phyloP scores from a whole-genome alignment of 2,329 filamentous ascomycete species.

The Dothideomycetes sp. region DNA sequence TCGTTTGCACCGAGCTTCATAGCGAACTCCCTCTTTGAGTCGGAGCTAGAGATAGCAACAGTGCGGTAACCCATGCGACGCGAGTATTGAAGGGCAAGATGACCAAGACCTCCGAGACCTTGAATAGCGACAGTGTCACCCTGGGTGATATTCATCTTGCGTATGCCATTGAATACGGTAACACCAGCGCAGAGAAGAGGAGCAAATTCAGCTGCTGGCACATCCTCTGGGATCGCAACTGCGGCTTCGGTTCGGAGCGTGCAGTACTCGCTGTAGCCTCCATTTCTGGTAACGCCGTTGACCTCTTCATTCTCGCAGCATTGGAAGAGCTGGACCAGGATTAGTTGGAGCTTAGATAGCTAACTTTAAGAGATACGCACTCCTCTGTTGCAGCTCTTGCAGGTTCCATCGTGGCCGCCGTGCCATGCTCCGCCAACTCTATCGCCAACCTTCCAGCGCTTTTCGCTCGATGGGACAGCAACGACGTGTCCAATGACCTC shows the following conservation, averaged over 20 bases:
- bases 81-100: slow-evolving; percentile 43
- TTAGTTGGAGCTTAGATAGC: no score
- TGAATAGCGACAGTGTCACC: slow-evolving; percentile 40
- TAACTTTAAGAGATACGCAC: no score
- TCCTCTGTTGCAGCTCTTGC: slow-evolving; percentile 51
- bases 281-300: slow-evolving; percentile 56
- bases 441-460: slow-evolving; percentile 51
- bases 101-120: slow-evolving; percentile 38
- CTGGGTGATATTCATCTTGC: slow-evolving; percentile 33
- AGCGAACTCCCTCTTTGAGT: slow-evolving; percentile 42
- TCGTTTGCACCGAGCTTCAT: slow-evolving; percentile 45
- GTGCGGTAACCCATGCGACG: slow-evolving; percentile 41
- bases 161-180: slow-evolving; percentile 42
- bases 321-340: no score
- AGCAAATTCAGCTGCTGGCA: slow-evolving; percentile 34
- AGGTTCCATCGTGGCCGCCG: slow-evolving; percentile 52
- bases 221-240: slow-evolving; percentile 37
- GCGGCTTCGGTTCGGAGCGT: slow-evolving; percentile 49
- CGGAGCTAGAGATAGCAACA: slow-evolving; percentile 39
- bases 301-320: slow-evolving; percentile 52
- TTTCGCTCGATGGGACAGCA: slow-evolving; percentile 46
- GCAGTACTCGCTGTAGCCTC: slow-evolving; percentile 55
- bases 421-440: slow-evolving; percentile 58
- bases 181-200: slow-evolving; percentile 40
- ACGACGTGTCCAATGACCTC: slow-evolving; percentile 60